Conservation (phyloP, 257 asterid genomes). For the Ehretia macrophylla region DNA sequence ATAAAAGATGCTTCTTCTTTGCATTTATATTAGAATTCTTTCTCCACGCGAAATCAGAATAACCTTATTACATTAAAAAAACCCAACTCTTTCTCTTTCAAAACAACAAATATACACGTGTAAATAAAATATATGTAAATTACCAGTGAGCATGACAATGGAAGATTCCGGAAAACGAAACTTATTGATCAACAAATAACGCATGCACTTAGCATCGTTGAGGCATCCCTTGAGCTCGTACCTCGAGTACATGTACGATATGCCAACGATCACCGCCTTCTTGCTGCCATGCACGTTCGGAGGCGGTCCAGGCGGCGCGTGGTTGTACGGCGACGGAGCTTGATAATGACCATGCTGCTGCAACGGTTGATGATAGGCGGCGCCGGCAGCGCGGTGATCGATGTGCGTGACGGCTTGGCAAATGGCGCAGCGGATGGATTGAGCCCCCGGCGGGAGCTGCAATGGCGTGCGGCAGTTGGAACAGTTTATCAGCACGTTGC, state of each 20-base stretch:
- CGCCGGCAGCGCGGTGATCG: slow-evolving; percentile 61
- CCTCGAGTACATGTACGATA: slow-evolving; percentile 66
- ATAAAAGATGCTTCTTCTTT: too few relatives aligned
- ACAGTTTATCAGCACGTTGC: slow-evolving; percentile 64
- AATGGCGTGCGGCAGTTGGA: slow-evolving; percentile 66
- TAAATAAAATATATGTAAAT: too few relatives aligned
- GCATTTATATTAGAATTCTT: too few relatives aligned
- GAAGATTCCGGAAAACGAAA: slow-evolving; percentile 86
- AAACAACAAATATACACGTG: too few relatives aligned
- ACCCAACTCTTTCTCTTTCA: too few relatives aligned
- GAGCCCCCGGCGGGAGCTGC: slow-evolving; percentile 82
- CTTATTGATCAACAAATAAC: slow-evolving; percentile 59
- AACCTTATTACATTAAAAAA: too few relatives aligned
- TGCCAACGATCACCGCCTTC: slow-evolving; percentile 93
- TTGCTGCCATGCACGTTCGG: slow-evolving; percentile 78
- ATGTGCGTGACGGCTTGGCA: slow-evolving; percentile 74
- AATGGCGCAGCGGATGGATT: slow-evolving; percentile 85
- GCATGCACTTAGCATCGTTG: slow-evolving; percentile 94
- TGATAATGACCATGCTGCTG: too few relatives aligned
- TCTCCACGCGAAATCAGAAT: too few relatives aligned
- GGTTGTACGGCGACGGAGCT: slow-evolving; percentile 57
- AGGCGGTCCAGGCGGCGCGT: slow-evolving; percentile 69
- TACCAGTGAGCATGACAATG: slow-evolving; percentile 86
- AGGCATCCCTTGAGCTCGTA: slow-evolving; percentile 93
- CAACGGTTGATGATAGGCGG: too few relatives aligned